Evolutionary conservation across 1,284 basidiomycete species (phyloP).

Genomic region (Austroboletus olivaceoglutinosus): DNA sequence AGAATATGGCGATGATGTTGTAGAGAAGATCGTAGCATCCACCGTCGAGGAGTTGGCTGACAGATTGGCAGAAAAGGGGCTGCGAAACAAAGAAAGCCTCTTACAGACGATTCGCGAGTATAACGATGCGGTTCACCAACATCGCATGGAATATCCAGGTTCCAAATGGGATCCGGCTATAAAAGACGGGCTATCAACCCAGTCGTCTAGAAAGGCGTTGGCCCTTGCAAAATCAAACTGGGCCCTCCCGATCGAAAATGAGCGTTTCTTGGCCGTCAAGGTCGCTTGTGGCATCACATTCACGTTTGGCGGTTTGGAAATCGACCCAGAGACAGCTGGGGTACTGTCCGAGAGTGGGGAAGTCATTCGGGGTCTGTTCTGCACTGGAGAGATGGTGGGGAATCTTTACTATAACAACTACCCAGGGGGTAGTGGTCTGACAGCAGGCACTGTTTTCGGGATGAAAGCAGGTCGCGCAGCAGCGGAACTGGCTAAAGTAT

Average conservation of each 20-base stretch:
- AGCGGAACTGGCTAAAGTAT: constrained; percentile 24
- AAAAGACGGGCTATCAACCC: constrained; percentile 59
- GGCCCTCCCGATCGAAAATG: constrained; percentile 52
- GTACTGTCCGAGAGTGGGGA: constrained; percentile 45
- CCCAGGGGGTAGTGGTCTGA: constrained; percentile 67
- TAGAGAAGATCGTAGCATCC: constrained; percentile 50
- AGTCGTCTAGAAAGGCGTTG: constrained; percentile 36
- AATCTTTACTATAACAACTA: constrained; percentile 62
- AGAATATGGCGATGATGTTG: constrained; percentile 62
- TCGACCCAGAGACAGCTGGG: constrained; percentile 52
- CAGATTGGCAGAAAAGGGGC: constrained; percentile 44
- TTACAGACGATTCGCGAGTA: constrained; percentile 47
- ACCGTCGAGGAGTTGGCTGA: constrained; percentile 51
- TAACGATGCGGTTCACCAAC: constrained; percentile 47
- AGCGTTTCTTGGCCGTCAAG: constrained; percentile 62
- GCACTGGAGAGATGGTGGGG: constrained; percentile 66
- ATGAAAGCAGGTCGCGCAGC: constrained; percentile 54
- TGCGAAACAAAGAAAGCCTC: constrained; percentile 44
- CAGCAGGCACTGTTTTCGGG: constrained; percentile 66
- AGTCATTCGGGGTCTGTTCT: constrained; percentile 55
- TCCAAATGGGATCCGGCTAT: constrained; percentile 56
- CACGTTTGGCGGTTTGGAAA: constrained; percentile 64
- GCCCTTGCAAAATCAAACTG: constrained; percentile 53
- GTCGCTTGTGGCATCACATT: constrained; percentile 69
- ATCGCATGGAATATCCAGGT: constrained; percentile 36